These are phyloP conservation scores for Chondrostereum purpureum DNA, from an alignment of 1,284 basidiomycete genomes.

Conservation along the genomic window DNA sequence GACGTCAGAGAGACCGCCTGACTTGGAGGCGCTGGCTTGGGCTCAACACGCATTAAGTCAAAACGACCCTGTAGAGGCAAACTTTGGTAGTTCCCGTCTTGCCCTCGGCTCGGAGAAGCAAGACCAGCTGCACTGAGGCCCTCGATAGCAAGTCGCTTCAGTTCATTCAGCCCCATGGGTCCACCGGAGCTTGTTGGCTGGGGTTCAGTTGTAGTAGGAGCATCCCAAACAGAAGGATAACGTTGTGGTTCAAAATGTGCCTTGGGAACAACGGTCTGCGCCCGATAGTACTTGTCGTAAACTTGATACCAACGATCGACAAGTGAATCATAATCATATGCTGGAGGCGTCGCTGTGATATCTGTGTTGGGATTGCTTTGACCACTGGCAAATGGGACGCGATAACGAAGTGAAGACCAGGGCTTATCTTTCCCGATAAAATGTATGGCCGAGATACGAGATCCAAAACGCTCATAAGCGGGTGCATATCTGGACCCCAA, in stretches of 20 bases:
- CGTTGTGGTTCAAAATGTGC: constrained; percentile 60
- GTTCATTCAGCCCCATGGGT: constrained; percentile 57
- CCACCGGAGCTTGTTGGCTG: constrained; percentile 9
- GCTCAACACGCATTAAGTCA: constrained; percentile 65
- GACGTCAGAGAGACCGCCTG: too few relatives aligned
- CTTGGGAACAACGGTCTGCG: constrained; percentile 31
- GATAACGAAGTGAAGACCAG: constrained; percentile 71
- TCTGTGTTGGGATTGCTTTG: constrained; percentile 20
- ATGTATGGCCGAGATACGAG: constrained; percentile 84
- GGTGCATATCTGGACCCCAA: constrained; percentile 75
- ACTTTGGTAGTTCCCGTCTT: constrained; percentile 68
- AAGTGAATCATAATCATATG: constrained; percentile 72
- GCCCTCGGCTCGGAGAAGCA: constrained; percentile 19
- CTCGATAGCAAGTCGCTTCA: constrained; percentile 60
- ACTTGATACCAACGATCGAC: constrained; percentile 88
- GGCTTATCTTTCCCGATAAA: constrained; percentile 95
- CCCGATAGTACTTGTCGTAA: constrained; percentile 83
- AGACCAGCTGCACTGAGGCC: constrained; percentile 37
- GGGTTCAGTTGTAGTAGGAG: constrained; percentile 19
- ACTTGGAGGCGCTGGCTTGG: too few relatives aligned
- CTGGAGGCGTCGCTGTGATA: constrained; percentile 29
- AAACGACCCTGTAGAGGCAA: constrained; percentile 82
- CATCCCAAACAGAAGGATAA: constrained; percentile 74
- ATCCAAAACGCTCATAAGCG: constrained; percentile 89
- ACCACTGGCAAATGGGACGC: constrained; percentile 45